These are phyloP conservation scores for Neospermospora avenae DNA, from an alignment of 2,329 filamentous ascomycete genomes.

Conservation along the genomic window DNA sequence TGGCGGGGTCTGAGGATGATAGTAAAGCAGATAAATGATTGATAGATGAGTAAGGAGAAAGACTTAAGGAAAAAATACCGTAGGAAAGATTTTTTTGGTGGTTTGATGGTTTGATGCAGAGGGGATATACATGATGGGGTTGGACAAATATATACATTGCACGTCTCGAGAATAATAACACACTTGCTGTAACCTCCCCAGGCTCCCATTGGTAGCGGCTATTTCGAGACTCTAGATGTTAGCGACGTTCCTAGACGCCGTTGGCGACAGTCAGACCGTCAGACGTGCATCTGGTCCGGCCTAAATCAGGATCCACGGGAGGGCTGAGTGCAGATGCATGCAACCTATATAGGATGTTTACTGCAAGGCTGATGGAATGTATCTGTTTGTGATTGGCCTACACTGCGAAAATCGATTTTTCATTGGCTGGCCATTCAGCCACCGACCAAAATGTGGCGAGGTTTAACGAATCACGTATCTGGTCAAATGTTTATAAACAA, in stretches of 20 bases:
- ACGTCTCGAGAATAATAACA: background rate
- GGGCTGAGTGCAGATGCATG: background rate
- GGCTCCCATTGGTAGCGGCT: slow-evolving; percentile 1
- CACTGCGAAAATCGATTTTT: background rate
- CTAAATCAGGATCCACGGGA: slow-evolving; percentile 6
- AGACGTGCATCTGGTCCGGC: background rate
- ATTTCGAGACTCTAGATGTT: slow-evolving; percentile 2
- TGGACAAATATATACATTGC: slow-evolving; percentile 10
- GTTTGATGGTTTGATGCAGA: slow-evolving; percentile 23
- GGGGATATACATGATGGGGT: slow-evolving; percentile 2
- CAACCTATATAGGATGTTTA: background rate
- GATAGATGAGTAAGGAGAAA: slow-evolving; percentile 15
- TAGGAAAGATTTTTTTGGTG: slow-evolving; percentile 21
- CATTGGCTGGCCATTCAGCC: slow-evolving; percentile 2
- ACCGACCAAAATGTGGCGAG: background rate
- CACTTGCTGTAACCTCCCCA: background rate
- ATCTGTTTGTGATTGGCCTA: background rate
- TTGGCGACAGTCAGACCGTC: slow-evolving; percentile 2
- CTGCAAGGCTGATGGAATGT: slow-evolving; percentile 6
- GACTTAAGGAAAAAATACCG: slow-evolving; percentile 21
- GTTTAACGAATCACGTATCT: slow-evolving; percentile 1
- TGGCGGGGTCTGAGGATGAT: background rate
- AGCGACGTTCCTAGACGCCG: background rate
- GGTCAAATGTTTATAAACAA: slow-evolving; percentile 3
- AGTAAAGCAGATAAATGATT: slow-evolving; percentile 10